Percentiles rank a stretch among this genome's conserved stretches.
phyloP scores from a whole-genome alignment of 805 yeast species.

The Candida broadrunensis region DNA sequence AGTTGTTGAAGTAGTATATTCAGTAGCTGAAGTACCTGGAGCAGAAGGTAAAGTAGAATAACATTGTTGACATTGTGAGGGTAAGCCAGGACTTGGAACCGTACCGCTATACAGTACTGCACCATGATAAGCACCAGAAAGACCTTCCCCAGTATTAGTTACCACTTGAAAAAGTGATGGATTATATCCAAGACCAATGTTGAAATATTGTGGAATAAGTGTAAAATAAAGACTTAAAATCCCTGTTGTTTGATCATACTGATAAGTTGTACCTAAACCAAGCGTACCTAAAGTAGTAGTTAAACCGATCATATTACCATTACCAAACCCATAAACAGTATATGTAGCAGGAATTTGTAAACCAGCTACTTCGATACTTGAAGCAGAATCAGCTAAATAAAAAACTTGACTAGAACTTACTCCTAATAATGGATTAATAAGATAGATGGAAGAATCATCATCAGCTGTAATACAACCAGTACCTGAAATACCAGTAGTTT shows the following conservation, averaged over 20 bases:
- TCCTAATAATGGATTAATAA: conserved; percentile 11
- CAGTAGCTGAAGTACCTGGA: conserved; percentile 13
- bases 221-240: conserved; percentile 14
- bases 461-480: conserved; percentile 23
- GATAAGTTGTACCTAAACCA: background rate
- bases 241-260: conserved; percentile 14
- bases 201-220: conserved; percentile 9
- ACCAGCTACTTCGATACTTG: conserved; percentile 15
- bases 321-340: conserved; percentile 23
- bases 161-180: conserved; percentile 8
- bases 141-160: conserved; percentile 16
- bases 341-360: conserved; percentile 12
- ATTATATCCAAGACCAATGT: conserved; percentile 23
- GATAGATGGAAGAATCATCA: conserved; percentile 10
- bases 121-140: conserved; percentile 14
- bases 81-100: conserved; percentile 17
- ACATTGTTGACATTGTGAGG: conserved; percentile 19
- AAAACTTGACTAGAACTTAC: conserved; percentile 14
- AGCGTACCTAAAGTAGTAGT: conserved; percentile 5
- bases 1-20: conserved; percentile 10
- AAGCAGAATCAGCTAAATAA: conserved; percentile 14
- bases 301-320: conserved; percentile 18
- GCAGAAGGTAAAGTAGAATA: conserved; percentile 9
- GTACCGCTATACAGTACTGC: conserved; percentile 14
- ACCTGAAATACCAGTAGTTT: conserved; percentile 18